Base-by-base conservation (phyloP, 2,329 filamentous ascomycete genomes). In the Trichoderma cornu-damae region DNA sequence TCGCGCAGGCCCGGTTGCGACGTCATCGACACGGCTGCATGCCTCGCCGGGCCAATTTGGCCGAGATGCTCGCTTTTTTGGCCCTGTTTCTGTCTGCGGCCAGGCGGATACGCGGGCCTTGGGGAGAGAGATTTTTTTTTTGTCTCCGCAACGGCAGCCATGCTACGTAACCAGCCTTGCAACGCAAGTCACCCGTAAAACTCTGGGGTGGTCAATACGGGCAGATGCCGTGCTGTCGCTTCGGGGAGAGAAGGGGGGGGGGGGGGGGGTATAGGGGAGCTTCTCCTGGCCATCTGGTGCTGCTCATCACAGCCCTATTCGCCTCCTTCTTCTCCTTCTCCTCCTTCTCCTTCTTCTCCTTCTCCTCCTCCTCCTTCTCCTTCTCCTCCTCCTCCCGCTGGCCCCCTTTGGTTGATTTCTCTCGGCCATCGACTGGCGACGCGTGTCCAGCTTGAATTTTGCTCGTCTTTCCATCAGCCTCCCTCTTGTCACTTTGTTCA, bases 21-120 rank as follows among this genome's bases (percentile, higher is more conserved):
- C 54, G 54, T 57, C 54, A 57, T 57, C 54, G 54, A 51, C 37
- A 48, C 53, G 43, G 53, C 47, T 50, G 54, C 44, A 43, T n/a
- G 51, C 38, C 47, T 40, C 46, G 28, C n/a, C 54, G 24, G 8
- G 30, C 46, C 34, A 51, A 50, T 50, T 57, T 57, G 54, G 54
- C 54, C 47, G 54, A 43, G 47, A 50, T 43, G 46, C 46, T 49
- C 24, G 54, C 37, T 43, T 34, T 42, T 43, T 34, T 42, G 26
- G 40, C 26, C 28, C n/a, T 43, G 54, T 30, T 24, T 28, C 22
- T 32, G 50, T 20, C 34, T 50, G 54, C 35, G 44, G 37, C 35
- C 44, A 40, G 44, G 44, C 53, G 53, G 53, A 49, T 56, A 56
- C 53, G 53, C 43, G 43, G 24, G 34, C n/a, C n/a, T 26, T 54